Evolutionary conservation across 768 basidiomycete genomes (phyloP).

Genomic region (Tricholoma hemisulphureum): DNA sequence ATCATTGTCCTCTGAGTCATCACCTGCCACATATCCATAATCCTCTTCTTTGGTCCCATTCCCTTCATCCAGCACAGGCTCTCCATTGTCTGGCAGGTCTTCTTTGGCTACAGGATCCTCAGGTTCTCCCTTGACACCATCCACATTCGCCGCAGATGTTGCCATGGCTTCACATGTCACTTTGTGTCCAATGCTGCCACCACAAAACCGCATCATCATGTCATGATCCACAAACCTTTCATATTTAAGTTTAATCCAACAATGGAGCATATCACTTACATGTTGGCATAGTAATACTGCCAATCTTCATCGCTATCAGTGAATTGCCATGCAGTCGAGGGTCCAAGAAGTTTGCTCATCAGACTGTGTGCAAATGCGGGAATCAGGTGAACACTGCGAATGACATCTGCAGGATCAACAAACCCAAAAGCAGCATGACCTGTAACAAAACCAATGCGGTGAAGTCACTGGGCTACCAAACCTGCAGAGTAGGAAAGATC

Average conservation of each 20-base stretch:
- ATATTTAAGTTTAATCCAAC: too few relatives aligned
- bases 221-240: neutral
- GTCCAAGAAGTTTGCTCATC: neutral
- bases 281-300: neutral
- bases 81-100: neutral
- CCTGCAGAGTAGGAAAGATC: neutral
- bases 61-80: too few relatives aligned
- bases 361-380: neutral
- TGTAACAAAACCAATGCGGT: neutral
- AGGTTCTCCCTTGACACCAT: neutral
- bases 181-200: neutral
- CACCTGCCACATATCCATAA: neutral
- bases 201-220: too few relatives aligned
- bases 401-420: neutral
- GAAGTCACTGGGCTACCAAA: neutral
- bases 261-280: too few relatives aligned
- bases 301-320: neutral
- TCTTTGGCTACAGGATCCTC: neutral
- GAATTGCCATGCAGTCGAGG: neutral
- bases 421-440: neutral
- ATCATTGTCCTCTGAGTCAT: neutral
- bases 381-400: neutral
- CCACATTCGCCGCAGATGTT: neutral
- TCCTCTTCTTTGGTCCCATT: neutral
- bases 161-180: neutral